Conservation (phyloP, 2,329 filamentous ascomycete species). For the Monilinia vaccinii-corymbosi region DNA sequence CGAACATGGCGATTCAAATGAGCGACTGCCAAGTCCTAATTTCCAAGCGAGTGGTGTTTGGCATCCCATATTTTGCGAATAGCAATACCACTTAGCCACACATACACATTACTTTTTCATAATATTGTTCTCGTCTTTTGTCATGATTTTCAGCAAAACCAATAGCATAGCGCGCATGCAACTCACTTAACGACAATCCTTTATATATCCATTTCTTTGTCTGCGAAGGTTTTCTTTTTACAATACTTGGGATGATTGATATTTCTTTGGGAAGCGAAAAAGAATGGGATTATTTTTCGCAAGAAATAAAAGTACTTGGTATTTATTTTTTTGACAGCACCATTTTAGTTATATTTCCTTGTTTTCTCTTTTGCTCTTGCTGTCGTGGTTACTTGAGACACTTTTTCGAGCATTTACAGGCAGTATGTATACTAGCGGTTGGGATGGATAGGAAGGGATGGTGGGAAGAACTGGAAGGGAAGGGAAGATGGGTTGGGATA, state of each 20-base stretch:
- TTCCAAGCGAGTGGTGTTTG: neutral
- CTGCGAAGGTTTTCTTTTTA: neutral
- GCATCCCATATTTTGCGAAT: neutral
- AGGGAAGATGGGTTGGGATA: neutral
- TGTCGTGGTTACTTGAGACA: neutral
- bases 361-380: neutral
- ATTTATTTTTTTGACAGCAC: neutral
- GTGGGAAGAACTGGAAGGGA: neutral
- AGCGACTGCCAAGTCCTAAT: conserved; percentile 2
- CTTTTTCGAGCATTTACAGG: neutral
- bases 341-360: neutral
- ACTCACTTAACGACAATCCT: neutral
- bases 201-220: conserved; percentile 11
- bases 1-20: neutral
- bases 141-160: neutral
- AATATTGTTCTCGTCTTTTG: conserved; percentile 1
- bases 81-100: neutral
- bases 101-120: neutral
- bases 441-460: neutral
- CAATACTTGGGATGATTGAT: conserved; percentile 1
- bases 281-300: neutral
- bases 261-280: neutral
- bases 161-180: conserved; percentile 1
- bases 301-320: conserved; percentile 2
- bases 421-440: conserved; percentile 4